Percentiles rank a stretch among this genome's conserved stretches.
phyloP scores from a whole-genome alignment of 2,329 filamentous ascomycete species.

The Cladosporium velox region DNA sequence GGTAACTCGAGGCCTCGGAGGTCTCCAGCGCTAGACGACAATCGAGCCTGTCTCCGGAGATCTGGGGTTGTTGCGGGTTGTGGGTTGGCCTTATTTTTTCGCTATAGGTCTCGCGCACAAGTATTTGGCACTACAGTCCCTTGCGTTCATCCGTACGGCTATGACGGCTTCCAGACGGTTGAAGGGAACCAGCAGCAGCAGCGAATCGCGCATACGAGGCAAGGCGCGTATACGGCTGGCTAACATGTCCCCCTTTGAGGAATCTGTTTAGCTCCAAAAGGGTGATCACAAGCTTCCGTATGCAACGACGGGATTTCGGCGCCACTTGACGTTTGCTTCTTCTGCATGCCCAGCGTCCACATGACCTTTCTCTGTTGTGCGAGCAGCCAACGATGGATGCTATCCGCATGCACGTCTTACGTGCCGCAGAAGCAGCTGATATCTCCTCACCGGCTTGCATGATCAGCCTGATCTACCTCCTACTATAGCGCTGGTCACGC shows the following conservation, averaged over 20 bases:
- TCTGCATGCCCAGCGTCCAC: conserved; percentile 1
- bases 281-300: background rate
- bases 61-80: background rate
- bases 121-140: background rate
- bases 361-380: background rate
- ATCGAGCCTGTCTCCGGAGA: background rate
- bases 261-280: background rate
- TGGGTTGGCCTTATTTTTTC: background rate
- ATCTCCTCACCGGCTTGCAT: background rate
- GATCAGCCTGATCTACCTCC: background rate
- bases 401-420: conserved; percentile 1
- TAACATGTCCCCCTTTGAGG: background rate
- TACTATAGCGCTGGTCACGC: background rate
- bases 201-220: background rate
- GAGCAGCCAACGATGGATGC: background rate
- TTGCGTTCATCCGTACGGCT: background rate
- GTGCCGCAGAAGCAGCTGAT: conserved; percentile 2
- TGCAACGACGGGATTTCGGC: background rate
- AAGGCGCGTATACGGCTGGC: background rate
- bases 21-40: background rate
- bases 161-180: background rate
- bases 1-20: background rate
- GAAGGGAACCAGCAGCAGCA: background rate
- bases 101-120: background rate
- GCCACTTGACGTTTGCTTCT: background rate